Evolutionary conservation across 1,139 yeast species (phyloP).

Genomic region (Hansenula lynferdii): DNA sequence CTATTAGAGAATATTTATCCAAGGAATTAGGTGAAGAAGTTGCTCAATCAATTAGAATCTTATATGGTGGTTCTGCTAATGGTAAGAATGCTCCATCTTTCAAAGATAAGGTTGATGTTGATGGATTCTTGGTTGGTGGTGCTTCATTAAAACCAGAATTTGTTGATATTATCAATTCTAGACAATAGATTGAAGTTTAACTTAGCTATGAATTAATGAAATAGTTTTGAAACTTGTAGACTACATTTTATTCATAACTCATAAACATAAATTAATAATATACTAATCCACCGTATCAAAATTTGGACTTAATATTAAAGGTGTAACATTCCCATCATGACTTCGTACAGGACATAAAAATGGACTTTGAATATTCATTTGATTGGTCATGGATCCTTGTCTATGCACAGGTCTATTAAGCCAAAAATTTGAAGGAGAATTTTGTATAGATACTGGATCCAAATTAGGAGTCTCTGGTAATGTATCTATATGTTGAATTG

Average conservation of each 20-base stretch:
- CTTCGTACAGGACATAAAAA: background rate
- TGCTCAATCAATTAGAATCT: constrained; percentile 80
- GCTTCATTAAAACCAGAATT: constrained; percentile 99
- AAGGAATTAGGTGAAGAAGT: constrained; percentile 71
- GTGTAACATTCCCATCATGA: constrained; percentile 2
- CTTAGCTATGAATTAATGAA: no score
- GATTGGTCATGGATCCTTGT: background rate
- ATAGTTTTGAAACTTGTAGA: no score
- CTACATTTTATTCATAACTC: background rate
- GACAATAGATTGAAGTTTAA: no score
- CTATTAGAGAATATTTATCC: constrained; percentile 78
- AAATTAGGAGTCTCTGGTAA: constrained; percentile 18
- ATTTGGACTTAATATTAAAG: constrained; percentile 1
- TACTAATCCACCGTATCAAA: background rate
- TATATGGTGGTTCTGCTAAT: constrained; percentile 98
- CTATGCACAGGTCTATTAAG: constrained; percentile 1
- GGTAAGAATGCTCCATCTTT: constrained; percentile 90
- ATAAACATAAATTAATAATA: background rate
- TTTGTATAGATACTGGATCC: constrained; percentile 12
- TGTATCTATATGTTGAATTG: constrained; percentile 1
- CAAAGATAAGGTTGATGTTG: constrained; percentile 90
- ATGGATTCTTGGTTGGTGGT: constrained; percentile 99
- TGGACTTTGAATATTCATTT: background rate
- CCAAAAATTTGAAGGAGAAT: constrained; percentile 2
- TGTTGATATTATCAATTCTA: constrained; percentile 89